Conservation (phyloP, 1,284 basidiomycete genomes). For the Athelia sp. region DNA sequence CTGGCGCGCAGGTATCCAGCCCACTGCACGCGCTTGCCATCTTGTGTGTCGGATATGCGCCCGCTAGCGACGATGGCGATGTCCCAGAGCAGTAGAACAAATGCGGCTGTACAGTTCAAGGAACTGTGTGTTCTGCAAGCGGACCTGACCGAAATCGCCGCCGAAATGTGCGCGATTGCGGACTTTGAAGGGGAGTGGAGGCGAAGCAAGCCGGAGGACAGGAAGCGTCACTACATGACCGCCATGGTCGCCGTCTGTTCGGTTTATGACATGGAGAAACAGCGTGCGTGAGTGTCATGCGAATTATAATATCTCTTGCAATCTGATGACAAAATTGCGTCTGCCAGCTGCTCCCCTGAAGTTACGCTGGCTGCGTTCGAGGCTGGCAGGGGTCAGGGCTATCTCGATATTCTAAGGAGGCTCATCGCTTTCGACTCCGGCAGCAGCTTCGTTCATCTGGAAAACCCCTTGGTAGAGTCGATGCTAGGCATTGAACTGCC, state of each 20-base stretch:
- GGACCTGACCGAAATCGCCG: slow-evolving; percentile 6
- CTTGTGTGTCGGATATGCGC: not conserved
- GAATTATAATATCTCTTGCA: no score
- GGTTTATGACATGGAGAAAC: not conserved
- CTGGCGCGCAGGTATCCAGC: not conserved
- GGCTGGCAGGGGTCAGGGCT: not conserved
- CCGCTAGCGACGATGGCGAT: not conserved
- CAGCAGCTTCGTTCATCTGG: not conserved
- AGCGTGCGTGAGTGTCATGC: not conserved
- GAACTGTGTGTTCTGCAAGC: slow-evolving; percentile 10
- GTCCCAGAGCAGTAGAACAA: no score
- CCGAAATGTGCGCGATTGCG: slow-evolving; percentile 6
- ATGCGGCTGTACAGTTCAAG: no score
- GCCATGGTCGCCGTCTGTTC: slow-evolving; percentile 8
- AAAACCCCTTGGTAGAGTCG: not conserved
- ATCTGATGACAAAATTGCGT: not conserved
- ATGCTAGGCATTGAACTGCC: not conserved
- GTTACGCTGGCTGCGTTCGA: not conserved
- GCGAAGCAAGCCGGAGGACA: slow-evolving; percentile 4
- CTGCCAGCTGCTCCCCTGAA: not conserved
- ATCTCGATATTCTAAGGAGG: not conserved
- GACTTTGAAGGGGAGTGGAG: slow-evolving; percentile 14
- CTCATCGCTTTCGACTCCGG: no score
- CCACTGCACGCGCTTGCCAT: not conserved
- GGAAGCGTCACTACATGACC: slow-evolving; percentile 10